Percentiles rank a stretch among this genome's conserved stretches.
These are phyloP conservation scores for Ogataea salicorniae DNA, from an alignment of 805 yeast species.

Conservation along the genomic window DNA sequence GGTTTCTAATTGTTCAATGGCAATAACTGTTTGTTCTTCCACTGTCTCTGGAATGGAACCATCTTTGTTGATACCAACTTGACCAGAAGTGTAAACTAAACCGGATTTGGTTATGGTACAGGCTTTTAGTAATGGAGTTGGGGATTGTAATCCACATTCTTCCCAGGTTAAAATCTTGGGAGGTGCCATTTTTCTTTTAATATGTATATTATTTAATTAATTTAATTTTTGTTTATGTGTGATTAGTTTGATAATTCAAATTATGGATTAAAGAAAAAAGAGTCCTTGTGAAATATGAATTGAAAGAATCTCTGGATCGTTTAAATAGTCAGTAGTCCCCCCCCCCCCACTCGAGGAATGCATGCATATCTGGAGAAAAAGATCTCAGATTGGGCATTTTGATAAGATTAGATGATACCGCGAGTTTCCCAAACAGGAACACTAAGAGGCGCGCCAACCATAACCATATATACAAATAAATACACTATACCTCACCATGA, in stretches of 20 bases:
- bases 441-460: no score
- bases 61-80: conserved; percentile 23
- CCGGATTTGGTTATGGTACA: conserved; percentile 20
- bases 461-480: no score
- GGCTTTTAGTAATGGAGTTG: conserved; percentile 19
- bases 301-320: no score
- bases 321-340: no score
- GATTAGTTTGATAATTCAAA: no score
- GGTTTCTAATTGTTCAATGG: conserved; percentile 37
- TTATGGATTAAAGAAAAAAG: background rate
- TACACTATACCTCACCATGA: no score
- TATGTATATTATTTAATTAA: background rate
- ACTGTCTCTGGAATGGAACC: conserved; percentile 39
- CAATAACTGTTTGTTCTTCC: conserved; percentile 41
- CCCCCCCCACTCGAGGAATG: no score
- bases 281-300: background rate
- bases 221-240: background rate
- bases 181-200: conserved; percentile 11
- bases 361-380: no score
- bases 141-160: conserved; percentile 19
- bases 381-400: no score
- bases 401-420: no score
- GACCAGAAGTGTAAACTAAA: conserved; percentile 26
- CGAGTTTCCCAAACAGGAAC: no score
- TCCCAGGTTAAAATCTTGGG: conserved; percentile 22